Evolutionary conservation across 345 rosid species (phyloP).

Genomic region (Isatis tinctoria): DNA sequence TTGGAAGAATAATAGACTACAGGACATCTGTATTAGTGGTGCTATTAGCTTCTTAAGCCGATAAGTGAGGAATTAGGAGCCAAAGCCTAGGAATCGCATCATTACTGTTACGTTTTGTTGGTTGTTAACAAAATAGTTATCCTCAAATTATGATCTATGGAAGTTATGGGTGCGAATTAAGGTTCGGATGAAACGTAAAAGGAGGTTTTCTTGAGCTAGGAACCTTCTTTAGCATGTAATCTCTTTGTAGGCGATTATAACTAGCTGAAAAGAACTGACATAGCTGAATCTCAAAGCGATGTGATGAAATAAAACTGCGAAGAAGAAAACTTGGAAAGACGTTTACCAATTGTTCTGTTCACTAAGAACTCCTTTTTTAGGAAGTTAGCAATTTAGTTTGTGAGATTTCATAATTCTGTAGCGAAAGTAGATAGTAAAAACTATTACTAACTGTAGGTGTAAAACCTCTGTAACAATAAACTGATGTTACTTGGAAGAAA

Average conservation of each 20-base stretch:
- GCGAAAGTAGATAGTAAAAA: background rate
- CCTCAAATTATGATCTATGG: background rate
- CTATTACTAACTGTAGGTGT: background rate
- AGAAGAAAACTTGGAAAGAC: background rate
- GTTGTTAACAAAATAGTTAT: background rate
- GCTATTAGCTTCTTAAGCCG: background rate
- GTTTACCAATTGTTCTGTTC: background rate
- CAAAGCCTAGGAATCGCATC: background rate
- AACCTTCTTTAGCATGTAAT: background rate
- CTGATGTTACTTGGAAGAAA: background rate
- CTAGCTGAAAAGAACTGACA: constrained; percentile 1
- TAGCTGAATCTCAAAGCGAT: background rate
- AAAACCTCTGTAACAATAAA: background rate
- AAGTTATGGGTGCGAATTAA: background rate
- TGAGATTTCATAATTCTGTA: background rate
- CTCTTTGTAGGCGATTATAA: background rate
- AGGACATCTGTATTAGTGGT: background rate
- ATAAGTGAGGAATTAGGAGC: background rate
- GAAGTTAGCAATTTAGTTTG: background rate
- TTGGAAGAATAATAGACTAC: background rate
- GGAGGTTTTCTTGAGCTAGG: background rate
- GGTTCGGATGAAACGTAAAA: background rate
- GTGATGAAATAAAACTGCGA: background rate
- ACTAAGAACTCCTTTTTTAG: background rate
- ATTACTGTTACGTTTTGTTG: background rate